phyloP scores from a whole-genome alignment of 108 stramenopile species.

The Fragilariopsis cylindrus region DNA sequence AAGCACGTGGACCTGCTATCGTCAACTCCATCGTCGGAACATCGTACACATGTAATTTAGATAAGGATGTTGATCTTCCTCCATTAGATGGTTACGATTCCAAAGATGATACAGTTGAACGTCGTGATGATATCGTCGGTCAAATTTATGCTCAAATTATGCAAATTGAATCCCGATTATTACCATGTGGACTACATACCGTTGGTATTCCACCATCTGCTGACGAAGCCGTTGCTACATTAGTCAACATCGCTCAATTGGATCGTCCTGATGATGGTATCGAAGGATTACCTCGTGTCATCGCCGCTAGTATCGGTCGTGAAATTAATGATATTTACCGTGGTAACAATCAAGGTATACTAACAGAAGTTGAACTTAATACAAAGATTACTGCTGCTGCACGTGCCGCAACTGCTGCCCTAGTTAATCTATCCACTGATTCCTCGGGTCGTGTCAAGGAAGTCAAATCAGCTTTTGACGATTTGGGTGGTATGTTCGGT shows the following conservation, averaged over 20 bases:
- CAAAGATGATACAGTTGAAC: conserved; percentile 74
- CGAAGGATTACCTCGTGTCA: conserved; percentile 91
- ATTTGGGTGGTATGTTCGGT: conserved; percentile 71
- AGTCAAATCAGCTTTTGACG: conserved; percentile 88
- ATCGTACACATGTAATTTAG: conserved; percentile 93
- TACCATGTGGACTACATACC: conserved; percentile 95
- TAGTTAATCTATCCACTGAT: conserved; percentile 90
- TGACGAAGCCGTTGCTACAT: conserved; percentile 93
- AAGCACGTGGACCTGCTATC: conserved; percentile 92
- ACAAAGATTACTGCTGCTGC: conserved; percentile 78
- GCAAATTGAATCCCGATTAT: conserved; percentile 96
- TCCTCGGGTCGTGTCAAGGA: conserved; percentile 93
- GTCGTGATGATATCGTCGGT: conserved; percentile 86
- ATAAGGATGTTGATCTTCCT: conserved; percentile 95
- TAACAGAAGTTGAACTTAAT: conserved; percentile 88
- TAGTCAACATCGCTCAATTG: conserved; percentile 95
- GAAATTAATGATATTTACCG: conserved; percentile 95
- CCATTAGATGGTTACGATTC: conserved; percentile 79
- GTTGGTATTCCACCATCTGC: conserved; percentile 96
- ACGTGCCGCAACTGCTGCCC: conserved; percentile 89
- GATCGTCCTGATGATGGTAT: conserved; percentile 93
- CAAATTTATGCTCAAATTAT: conserved; percentile 92
- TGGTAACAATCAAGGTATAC: conserved; percentile 87
- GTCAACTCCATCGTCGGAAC: conserved; percentile 95
- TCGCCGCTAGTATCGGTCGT: conserved; percentile 90